These are phyloP conservation scores for Pleurotus sapidus DNA, from an alignment of 768 basidiomycete genomes.

Conservation along the genomic window DNA sequence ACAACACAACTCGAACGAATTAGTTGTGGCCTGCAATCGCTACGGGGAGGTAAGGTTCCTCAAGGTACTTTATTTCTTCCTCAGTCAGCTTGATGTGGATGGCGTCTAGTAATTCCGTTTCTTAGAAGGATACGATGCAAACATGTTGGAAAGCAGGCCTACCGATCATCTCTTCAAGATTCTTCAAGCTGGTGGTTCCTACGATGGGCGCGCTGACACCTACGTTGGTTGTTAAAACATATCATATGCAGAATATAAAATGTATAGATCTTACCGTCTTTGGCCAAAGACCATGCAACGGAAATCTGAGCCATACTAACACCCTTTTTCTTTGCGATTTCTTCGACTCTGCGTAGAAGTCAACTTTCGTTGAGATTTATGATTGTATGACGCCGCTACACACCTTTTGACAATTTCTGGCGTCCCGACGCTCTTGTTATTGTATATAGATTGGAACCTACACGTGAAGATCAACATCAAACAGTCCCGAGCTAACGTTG, in stretches of 20 bases:
- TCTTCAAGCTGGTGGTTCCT: conserved; percentile 40
- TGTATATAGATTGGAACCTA: too few species aligned
- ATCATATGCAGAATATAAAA: background rate
- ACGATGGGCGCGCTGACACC: conserved; percentile 49
- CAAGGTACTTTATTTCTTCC: conserved; percentile 52
- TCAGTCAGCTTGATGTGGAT: conserved; percentile 42
- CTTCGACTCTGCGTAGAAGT: conserved; percentile 33
- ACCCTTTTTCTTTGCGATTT: conserved; percentile 39
- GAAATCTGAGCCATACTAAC: conserved; percentile 46
- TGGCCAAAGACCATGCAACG: conserved; percentile 39
- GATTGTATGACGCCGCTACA: conserved; percentile 13
- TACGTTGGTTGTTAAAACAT: background rate
- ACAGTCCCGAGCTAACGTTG: too few species aligned
- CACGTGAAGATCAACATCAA: too few species aligned
- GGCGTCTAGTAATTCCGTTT: conserved; percentile 23
- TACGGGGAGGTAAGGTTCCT: conserved; percentile 48
- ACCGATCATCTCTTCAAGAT: conserved; percentile 46
- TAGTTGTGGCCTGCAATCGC: conserved; percentile 38
- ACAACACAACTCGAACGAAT: background rate
- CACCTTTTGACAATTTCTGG: conserved; percentile 26
- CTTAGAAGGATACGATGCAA: background rate
- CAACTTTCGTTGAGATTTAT: background rate
- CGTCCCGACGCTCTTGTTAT: background rate
- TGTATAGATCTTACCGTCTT: conserved; percentile 21
- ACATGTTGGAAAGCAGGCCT: background rate